Conservation (phyloP, 495 filamentous ascomycete genomes). For the Elaphomyces granulatus region DNA sequence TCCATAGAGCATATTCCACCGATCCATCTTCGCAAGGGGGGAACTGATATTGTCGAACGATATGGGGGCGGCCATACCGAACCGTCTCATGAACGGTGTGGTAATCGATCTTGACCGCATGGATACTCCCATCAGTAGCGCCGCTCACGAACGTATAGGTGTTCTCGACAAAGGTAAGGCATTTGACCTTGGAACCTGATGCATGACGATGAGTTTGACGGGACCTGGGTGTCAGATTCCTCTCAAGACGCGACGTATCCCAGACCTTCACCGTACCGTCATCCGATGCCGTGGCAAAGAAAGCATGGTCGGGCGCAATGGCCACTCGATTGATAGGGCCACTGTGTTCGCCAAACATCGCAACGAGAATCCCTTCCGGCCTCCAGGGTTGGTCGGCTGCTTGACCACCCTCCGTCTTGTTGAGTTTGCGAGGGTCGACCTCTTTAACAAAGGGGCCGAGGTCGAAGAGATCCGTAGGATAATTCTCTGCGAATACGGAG, state of each 20-base stretch:
- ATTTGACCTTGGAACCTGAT: slow-evolving; percentile 53
- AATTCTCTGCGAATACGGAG: slow-evolving; percentile 79
- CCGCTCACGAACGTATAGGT: slow-evolving; percentile 87
- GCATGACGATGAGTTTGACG: slow-evolving; percentile 76
- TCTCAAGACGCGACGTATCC: slow-evolving; percentile 81
- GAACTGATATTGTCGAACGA: slow-evolving; percentile 70
- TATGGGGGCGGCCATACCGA: slow-evolving; percentile 63
- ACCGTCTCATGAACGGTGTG: slow-evolving; percentile 39
- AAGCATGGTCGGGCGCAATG: slow-evolving; percentile 77
- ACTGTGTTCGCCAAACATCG: slow-evolving; percentile 77
- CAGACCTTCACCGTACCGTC: slow-evolving; percentile 88
- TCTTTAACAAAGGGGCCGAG: slow-evolving; percentile 73
- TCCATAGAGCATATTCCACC: slow-evolving; percentile 70
- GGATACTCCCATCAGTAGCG: slow-evolving; percentile 78
- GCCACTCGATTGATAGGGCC: slow-evolving; percentile 70
- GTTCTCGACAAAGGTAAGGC: slow-evolving; percentile 81
- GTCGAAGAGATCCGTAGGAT: slow-evolving; percentile 56
- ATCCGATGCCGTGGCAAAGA: slow-evolving; percentile 89
- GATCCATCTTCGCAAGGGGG: slow-evolving; percentile 27
- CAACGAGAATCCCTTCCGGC: slow-evolving; percentile 70
- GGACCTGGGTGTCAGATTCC: slow-evolving; percentile 72
- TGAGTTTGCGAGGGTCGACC: slow-evolving; percentile 43
- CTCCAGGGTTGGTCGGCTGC: slow-evolving; percentile 50
- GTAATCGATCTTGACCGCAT: slow-evolving; percentile 78
- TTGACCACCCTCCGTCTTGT: slow-evolving; percentile 42